Conservation (phyloP, 176 grass and related monocot species). For the Thalia dealbata region DNA sequence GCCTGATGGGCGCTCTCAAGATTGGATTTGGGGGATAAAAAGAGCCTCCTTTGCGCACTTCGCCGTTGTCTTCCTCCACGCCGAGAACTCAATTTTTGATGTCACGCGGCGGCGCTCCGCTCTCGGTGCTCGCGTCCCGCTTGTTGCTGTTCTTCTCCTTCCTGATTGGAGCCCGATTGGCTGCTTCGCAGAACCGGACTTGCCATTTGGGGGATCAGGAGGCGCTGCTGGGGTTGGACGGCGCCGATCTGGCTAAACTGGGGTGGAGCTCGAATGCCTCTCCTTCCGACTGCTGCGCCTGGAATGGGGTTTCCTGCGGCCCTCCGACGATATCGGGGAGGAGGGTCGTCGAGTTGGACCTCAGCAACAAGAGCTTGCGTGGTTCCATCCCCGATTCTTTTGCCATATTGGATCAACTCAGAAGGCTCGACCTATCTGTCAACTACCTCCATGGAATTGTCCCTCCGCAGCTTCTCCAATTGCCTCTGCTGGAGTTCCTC, state of each 20-base stretch:
- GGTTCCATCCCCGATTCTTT: slow-evolving; percentile 40
- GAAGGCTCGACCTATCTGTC: slow-evolving; percentile 46
- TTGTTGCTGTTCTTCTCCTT: background rate
- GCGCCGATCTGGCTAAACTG: slow-evolving; percentile 28
- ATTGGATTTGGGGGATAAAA: background rate
- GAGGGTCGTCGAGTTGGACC: slow-evolving; percentile 56
- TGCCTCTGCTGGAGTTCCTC: slow-evolving; percentile 38
- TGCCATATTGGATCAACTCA: slow-evolving; percentile 37
- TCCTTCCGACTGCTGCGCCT: slow-evolving; percentile 49
- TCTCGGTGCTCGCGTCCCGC: background rate
- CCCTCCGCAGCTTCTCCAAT: slow-evolving; percentile 26
- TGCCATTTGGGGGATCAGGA: slow-evolving; percentile 45
- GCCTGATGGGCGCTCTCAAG: background rate
- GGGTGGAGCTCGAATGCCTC: slow-evolving; percentile 35
- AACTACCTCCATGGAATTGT: slow-evolving; percentile 36
- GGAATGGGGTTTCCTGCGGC: slow-evolving; percentile 55
- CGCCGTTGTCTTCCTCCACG: background rate
- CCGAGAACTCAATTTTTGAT: background rate
- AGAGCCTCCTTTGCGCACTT: background rate
- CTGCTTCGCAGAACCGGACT: slow-evolving; percentile 26
- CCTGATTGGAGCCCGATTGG: background rate
- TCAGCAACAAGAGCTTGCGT: slow-evolving; percentile 43
- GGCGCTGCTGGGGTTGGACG: slow-evolving; percentile 39
- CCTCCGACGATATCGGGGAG: background rate
- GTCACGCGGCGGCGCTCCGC: background rate